Base-by-base conservation (phyloP, 2,329 filamentous ascomycete genomes). In the Monosporascus sp. region DNA sequence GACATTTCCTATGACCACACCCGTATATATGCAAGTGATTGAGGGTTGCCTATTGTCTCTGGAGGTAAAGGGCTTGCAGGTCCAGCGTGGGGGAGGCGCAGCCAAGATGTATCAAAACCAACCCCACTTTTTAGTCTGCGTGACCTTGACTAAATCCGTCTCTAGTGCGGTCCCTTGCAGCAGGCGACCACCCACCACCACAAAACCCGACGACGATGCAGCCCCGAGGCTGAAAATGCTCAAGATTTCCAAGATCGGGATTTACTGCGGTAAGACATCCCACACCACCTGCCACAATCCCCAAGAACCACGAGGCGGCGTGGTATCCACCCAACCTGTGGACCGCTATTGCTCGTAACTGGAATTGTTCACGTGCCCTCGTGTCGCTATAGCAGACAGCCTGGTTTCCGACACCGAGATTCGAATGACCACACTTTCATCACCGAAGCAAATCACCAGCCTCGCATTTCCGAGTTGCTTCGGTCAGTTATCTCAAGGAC, bases 401-500 rank as follows among this genome's bases (percentile, higher is more conserved):
- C 14, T 15, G 31, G 31, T 35, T 5, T 46, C 43, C 5, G 43
- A 46, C 43, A 25, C 43, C 43, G 43, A 46, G 39, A 43, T 20
- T 43, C 39, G 39, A 20, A 14, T 43, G 39, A 43, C 20, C 18
- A 43, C 6, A 31, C 43, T 14, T 15, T n/a, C 24, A 41, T 5
- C 38, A 41, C 17, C 38, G 38, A 41, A 20, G 9, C 38, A 25
- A 31, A 49, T 47, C 22, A 44, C 49, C 49, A 57, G 54, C 52
- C 56, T 45, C 53, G 53, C 44, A 18, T 8, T 20, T 41, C 17
- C 6, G 31, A 35, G 31, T 1, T 14, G 31, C 11, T 35, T 41
- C 38, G 17, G 18, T 41, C 38, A 41, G 51, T 43, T 35, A 54
- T 52, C 48, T 27, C 31, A 48, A 38, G 8, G 46, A 5, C 17